phyloP scores from a whole-genome alignment of 495 filamentous ascomycete genomes.

The Penicillium robsamsonii region DNA sequence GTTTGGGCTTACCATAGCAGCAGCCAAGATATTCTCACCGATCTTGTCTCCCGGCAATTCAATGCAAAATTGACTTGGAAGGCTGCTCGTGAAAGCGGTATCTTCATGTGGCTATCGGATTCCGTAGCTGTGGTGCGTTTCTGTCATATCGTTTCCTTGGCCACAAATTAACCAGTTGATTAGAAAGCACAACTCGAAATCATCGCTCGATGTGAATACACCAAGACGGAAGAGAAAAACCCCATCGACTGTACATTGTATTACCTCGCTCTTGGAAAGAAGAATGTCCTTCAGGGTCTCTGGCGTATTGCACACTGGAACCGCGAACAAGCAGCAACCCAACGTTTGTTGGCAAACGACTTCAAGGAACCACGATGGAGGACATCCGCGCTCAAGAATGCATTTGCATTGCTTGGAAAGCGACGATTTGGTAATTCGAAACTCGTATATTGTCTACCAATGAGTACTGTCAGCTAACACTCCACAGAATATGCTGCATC shows the following conservation, averaged over 20 bases:
- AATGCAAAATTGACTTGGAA: slow-evolving; percentile 78
- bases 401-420: slow-evolving; percentile 92
- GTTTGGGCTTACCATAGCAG: slow-evolving; percentile 90
- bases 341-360: slow-evolving; percentile 75
- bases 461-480: slow-evolving; percentile 7
- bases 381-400: slow-evolving; percentile 92
- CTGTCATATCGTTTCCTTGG: neutral
- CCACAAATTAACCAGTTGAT: slow-evolving; percentile 21
- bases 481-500: slow-evolving; percentile 83
- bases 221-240: slow-evolving; percentile 80
- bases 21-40: slow-evolving; percentile 89
- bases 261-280: slow-evolving; percentile 90
- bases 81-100: slow-evolving; percentile 78
- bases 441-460: neutral
- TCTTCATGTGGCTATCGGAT: slow-evolving; percentile 95
- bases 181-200: slow-evolving; percentile 80
- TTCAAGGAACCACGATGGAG: slow-evolving; percentile 85
- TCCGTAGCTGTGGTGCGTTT: slow-evolving; percentile 66
- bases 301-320: slow-evolving; percentile 97
- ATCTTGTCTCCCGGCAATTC: slow-evolving; percentile 80
- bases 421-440: slow-evolving; percentile 69
- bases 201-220: slow-evolving; percentile 91
- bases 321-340: slow-evolving; percentile 76
- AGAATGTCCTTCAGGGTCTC: slow-evolving; percentile 83
- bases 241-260: slow-evolving; percentile 91